Base-by-base conservation (phyloP, 73 alveolate genomes). In the Paraurostyla sp. region DNA sequence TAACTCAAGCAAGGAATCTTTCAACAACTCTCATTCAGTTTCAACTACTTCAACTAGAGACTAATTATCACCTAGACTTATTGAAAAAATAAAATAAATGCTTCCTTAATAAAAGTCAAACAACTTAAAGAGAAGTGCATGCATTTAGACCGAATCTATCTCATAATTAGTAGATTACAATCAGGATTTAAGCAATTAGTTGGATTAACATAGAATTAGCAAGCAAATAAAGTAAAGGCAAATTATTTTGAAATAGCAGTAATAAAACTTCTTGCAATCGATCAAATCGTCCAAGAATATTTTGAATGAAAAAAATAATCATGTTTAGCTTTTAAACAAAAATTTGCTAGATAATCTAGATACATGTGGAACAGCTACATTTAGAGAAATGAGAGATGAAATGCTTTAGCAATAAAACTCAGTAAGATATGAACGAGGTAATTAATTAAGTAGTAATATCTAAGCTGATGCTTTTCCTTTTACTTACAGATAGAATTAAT, bases 361-460 rank as follows among this genome's bases (percentile, higher is more conserved):
- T 33, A 65, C 82, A 7, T 65, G 82, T 65, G 82, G 82, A 6
- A 65, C 82, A 16, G 82, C 82, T 1, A 65, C 82, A 16, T 65
- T 65, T 65, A 6, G 82, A 65, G 82, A 65, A 36, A 13, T 65
- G 38, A 65, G 60, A 65, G 56, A 65, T 11, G 38, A 65, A 6
- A 65, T 7, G 41, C 3, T 65, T 7, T 33, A 22, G 1, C 32
- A 65, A 38, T 30, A 65, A 65, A 18, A 16, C 7, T 38, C 46
- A 1, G n/a, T n/a, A n/a, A n/a, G n/a, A n/a, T n/a, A n/a, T n/a
- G n/a, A n/a, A n/a, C n/a, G n/a, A n/a, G n/a, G n/a, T n/a, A n/a
- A n/a, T n/a, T n/a, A n/a, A n/a, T n/a, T n/a, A n/a, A n/a, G n/a
- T n/a, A n/a, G n/a, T n/a, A n/a, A n/a, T n/a, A n/a, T n/a, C n/a